Evolutionary conservation across 139 green algal species (phyloP).

Genomic region (Chlorella sp.): DNA sequence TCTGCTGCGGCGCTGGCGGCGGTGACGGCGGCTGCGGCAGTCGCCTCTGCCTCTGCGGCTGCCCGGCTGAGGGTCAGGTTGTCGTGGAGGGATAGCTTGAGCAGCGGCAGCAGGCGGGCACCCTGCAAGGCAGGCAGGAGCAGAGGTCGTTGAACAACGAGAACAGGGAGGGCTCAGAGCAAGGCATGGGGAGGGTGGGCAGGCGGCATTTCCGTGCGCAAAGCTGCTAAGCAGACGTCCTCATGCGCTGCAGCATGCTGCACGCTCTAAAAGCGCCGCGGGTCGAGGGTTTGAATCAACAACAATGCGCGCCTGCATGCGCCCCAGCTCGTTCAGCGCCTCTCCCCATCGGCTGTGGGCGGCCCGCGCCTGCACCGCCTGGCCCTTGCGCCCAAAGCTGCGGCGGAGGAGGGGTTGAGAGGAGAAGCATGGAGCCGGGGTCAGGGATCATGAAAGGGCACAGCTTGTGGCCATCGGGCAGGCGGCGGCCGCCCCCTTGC

Average conservation of each 20-base stretch:
- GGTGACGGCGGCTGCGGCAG: neutral
- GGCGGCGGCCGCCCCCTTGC: too few species aligned
- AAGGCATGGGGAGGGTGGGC: neutral
- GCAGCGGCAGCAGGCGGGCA: constrained; percentile 27
- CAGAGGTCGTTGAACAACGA: too few species aligned
- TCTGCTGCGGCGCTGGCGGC: neutral
- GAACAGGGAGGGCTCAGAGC: too few species aligned
- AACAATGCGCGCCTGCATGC: neutral
- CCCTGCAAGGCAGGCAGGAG: neutral
- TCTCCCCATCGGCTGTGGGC: constrained; percentile 20
- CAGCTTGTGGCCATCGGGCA: too few species aligned
- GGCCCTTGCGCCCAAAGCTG: constrained; percentile 6
- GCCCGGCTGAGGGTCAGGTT: constrained; percentile 17
- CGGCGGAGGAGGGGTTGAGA: too few species aligned
- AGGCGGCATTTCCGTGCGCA: neutral
- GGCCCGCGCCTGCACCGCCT: neutral
- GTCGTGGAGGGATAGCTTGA: constrained; percentile 34
- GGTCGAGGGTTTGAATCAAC: too few species aligned
- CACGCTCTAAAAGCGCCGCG: too few species aligned
- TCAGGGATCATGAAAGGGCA: too few species aligned
- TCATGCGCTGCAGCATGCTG: neutral
- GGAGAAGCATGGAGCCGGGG: too few species aligned
- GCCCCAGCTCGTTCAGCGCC: constrained; percentile 2
- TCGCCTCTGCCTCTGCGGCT: neutral
- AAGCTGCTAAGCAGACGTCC: neutral